Base-by-base conservation (phyloP, 129 eudicot species). In the Artemisia annua region DNA sequence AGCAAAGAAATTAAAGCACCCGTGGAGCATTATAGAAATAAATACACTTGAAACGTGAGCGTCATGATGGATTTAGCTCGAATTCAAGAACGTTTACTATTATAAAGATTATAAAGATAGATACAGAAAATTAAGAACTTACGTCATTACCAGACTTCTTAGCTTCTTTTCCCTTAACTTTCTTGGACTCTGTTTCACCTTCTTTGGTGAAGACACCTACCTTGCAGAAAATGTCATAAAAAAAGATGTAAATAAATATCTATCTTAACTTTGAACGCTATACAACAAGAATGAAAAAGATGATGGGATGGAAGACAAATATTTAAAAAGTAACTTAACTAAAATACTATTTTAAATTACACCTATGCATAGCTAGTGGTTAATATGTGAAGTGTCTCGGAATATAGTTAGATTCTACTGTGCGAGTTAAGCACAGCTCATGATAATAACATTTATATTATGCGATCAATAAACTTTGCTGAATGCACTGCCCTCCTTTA, bases 181-280 rank as follows among this genome's bases (percentile, higher is more conserved):
- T 79, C 53, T 49, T 63, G 43, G 61, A 72, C 78, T 84, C 81
- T 11, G 50, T 15, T 69, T 71, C 73, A 66, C 67, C 64, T 26
- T 81, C 87, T 81, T 84, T 85, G 46, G 62, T 51, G 63, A 89
- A 87, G 76, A 87, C 81, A 53, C 90, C 98, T 89, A 66, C 56
- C 62, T 35, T 46, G n/a, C 22, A 39, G 46, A 14, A 18, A 30
- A 75, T 32, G 67, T 18, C 11, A 55, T 24, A 57, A 53, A 58
- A n/a, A 4, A 12, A 35, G 11, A 6, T 53, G 48, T 15, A 70
- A 39, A n/a, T n/a, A n/a, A n/a, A 7, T 7, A 61, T 75, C 14
- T 44, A 35, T 69, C 48, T 39, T 14, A 22, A 63, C 0, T 35
- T 22, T 17, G 7, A 63, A 62, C 12, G 17, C 44, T 57, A 59